phyloP scores from a whole-genome alignment of 176 grass and related monocot genomes.

The Carex scoparia region DNA sequence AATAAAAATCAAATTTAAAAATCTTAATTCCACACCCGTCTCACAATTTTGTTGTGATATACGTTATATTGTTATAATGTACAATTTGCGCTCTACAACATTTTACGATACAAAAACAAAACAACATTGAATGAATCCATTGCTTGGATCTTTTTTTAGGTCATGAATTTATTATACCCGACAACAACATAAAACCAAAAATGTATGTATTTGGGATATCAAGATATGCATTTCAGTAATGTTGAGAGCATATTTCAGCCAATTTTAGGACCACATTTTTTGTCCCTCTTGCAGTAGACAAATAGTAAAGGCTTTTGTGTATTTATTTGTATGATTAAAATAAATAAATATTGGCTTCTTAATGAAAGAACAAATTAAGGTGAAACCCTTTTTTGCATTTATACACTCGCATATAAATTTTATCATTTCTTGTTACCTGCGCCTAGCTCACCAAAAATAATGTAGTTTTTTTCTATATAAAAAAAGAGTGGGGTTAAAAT shows the following conservation, averaged over 20 bases:
- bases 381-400: background rate
- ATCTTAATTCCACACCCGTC: too few species aligned
- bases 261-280: constrained; percentile 12
- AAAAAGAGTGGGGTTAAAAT: too few species aligned
- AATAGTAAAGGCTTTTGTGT: background rate
- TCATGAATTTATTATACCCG: constrained; percentile 16
- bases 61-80: background rate
- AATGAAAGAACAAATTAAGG: background rate
- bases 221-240: background rate
- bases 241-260: background rate
- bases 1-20: too few species aligned
- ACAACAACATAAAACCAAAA: constrained; percentile 9
- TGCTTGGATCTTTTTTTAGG: background rate
- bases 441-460: too few species aligned
- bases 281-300: background rate
- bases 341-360: background rate
- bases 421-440: background rate
- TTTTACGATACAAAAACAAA: background rate
- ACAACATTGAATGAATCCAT: background rate
- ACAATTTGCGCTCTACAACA: background rate
- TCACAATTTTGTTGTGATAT: background rate
- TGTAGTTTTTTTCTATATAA: too few species aligned
- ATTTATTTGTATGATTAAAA: background rate
- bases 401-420: background rate
- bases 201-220: background rate